Evolutionary conservation across 768 basidiomycete species (phyloP).

Genomic region (Paxillus rubicundulus): DNA sequence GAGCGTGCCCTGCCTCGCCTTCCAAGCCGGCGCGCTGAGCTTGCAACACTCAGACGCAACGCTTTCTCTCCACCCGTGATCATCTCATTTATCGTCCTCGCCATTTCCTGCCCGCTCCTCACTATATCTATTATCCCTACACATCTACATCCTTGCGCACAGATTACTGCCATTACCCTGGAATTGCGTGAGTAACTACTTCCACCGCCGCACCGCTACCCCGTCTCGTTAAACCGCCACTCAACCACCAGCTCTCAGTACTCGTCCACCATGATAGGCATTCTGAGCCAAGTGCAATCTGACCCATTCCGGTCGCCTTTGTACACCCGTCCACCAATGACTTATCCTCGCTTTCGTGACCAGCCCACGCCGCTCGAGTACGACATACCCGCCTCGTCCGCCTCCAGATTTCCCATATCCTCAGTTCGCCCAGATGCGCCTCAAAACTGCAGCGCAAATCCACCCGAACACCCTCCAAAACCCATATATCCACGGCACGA

Average conservation of each 20-base stretch:
- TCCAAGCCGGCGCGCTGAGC: conserved; percentile 28
- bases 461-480: conserved; percentile 22
- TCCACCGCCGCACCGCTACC: not conserved
- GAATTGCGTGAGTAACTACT: conserved; percentile 3
- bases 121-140: conserved; percentile 2
- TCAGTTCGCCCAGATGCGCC: conserved; percentile 35
- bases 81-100: conserved; percentile 4
- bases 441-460: conserved; percentile 15
- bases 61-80: conserved; percentile 10
- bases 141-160: not conserved
- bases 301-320: conserved; percentile 13
- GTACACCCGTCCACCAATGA: conserved; percentile 14
- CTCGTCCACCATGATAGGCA: conserved; percentile 21
- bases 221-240: conserved; percentile 14
- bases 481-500: conserved; percentile 32
- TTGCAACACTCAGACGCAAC: conserved; percentile 19
- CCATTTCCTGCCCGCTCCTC: not conserved
- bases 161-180: not conserved
- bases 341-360: conserved; percentile 15
- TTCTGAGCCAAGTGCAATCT: not conserved
- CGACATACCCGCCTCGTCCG: conserved; percentile 22
- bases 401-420: conserved; percentile 37
- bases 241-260: conserved; percentile 7
- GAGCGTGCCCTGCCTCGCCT: conserved; percentile 35
- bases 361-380: conserved; percentile 14